These are phyloP conservation scores for Gossypium stocksii DNA, from an alignment of 345 rosid species.

Conservation along the genomic window DNA sequence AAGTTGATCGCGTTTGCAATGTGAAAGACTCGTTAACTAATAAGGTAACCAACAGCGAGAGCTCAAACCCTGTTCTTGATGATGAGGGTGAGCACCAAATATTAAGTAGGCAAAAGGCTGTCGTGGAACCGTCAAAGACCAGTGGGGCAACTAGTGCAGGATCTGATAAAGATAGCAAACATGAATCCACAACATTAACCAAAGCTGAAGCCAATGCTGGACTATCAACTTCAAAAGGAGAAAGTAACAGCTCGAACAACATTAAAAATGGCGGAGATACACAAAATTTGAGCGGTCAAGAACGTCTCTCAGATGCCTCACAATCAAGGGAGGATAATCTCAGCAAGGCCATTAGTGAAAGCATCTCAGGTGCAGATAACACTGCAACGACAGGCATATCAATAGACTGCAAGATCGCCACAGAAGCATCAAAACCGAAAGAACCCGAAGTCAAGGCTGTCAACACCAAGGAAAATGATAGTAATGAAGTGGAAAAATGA, in stretches of 20 bases:
- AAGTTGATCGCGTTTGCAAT: not conserved
- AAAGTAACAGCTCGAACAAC: constrained; percentile 1
- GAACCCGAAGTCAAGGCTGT: constrained; percentile 17
- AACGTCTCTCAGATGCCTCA: not conserved
- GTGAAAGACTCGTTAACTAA: constrained; percentile 6
- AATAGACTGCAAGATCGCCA: not conserved
- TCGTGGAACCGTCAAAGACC: constrained; percentile 8
- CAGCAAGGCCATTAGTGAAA: not conserved
- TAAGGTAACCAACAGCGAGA: constrained; percentile 8
- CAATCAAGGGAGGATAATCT: not conserved
- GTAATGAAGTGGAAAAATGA: constrained; percentile 3
- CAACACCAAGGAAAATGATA: not conserved
- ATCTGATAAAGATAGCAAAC: constrained; percentile 2
- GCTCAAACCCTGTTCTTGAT: constrained; percentile 4
- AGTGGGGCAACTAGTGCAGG: not conserved
- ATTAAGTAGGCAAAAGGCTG: not conserved
- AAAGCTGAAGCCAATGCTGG: not conserved
- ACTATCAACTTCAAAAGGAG: not conserved
- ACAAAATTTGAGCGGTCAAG: constrained; percentile 9
- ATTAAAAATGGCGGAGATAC: not conserved
- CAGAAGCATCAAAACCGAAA: constrained; percentile 12
- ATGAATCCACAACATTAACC: constrained; percentile 4
- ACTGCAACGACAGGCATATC: not conserved
- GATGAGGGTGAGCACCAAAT: constrained; percentile 3
- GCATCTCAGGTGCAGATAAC: not conserved